Percentiles rank a stretch among this genome's conserved stretches.
Conservation (phyloP, 129 eudicot genomes). For the Sambucus nigra region DNA sequence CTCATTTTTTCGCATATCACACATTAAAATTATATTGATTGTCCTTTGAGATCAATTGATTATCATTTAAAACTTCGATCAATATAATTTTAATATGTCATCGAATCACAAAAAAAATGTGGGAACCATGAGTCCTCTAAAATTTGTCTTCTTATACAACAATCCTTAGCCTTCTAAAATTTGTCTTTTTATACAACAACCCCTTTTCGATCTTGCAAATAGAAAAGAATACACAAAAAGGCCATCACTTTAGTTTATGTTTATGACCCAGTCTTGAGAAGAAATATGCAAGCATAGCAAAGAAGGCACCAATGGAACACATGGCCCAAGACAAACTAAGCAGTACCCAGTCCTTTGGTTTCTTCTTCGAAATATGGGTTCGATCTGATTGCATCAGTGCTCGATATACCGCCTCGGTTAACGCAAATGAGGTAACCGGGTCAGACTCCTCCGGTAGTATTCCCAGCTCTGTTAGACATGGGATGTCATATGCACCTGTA, state of each 20-base stretch:
- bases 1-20: no score
- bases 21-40: no score
- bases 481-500: slow-evolving; percentile 56
- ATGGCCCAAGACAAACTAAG: slow-evolving; percentile 29
- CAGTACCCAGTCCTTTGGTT: slow-evolving; percentile 24
- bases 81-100: no score
- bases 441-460: slow-evolving; percentile 52
- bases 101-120: no score
- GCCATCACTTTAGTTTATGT: slow-evolving; percentile 9
- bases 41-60: no score
- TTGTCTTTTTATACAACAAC: no score
- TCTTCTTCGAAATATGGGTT: slow-evolving; percentile 46
- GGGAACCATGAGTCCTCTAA: no score
- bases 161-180: no score
- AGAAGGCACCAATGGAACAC: slow-evolving; percentile 45
- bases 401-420: slow-evolving; percentile 55
- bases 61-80: no score
- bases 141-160: no score
- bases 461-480: slow-evolving; percentile 54
- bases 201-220: background rate
- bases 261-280: slow-evolving; percentile 35
- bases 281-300: slow-evolving; percentile 46
- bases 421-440: slow-evolving; percentile 45
- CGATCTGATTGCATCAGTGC: slow-evolving; percentile 44
- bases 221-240: background rate